Base-by-base conservation (phyloP, 352 stramenopile species). In the Nothophytophthora sp. region DNA sequence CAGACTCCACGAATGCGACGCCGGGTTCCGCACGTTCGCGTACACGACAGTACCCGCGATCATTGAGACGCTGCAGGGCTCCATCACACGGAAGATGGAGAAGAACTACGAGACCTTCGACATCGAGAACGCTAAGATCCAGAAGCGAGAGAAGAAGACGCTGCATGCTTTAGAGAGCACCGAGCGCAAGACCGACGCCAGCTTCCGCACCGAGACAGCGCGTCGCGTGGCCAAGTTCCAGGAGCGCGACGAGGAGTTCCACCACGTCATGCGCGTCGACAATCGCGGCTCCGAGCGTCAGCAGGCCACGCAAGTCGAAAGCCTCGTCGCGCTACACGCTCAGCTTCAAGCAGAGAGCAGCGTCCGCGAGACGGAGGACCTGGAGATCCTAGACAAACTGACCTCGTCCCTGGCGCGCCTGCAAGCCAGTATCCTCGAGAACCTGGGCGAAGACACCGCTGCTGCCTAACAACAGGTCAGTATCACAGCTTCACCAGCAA, bases 51-150 rank as follows among this genome's bases (percentile, higher is more conserved):
- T 97, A 15, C 89, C 90, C 5, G 67, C 77, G 33, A 89, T 92
- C 60, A 93, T 97, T 57, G 89, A 97, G 51, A 76, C 77, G 20
- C 68, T 96, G 38, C 88, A 93, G 38, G 88, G 89, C 24, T 69
- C 76, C 18, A 92, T 97, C 46, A 96, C 89, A 15, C 77, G 87
- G 5, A 92, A 90, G 41, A 73, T 97, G 15, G 73, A 92, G 41
- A 96, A 96, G 66, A 91, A 85, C 47, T 75, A 92, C 63, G 90
- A 97, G 65, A 94, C 81, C 8, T 97, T 97, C 55, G 87, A 97
- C 61, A 96, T 97, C 40, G 89, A 97, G 46, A 97, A 97, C 60
- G 82, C 89, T 47, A 98, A 97, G 67, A 92, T 95, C 20, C 68
- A 82, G 32, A 97, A 96, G 66, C 81, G 88, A 29, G 89, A 97